Evolutionary conservation across 2,329 filamentous ascomycete genomes (phyloP).

Genomic region (Bipolaris victoriae): DNA sequence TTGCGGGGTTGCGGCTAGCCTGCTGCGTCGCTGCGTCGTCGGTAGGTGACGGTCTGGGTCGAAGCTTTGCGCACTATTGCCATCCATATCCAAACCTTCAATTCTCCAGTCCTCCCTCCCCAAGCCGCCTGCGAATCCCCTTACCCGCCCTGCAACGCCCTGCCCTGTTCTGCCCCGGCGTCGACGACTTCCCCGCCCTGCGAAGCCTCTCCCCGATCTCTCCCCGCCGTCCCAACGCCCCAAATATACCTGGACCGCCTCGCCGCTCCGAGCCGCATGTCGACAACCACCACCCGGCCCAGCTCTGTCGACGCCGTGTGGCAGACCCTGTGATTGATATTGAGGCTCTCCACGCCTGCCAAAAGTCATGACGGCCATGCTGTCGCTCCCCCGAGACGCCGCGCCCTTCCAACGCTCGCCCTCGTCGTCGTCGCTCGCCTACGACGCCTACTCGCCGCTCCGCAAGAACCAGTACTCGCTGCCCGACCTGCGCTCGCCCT

Average conservation of each 20-base stretch:
- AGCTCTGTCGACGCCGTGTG: slow-evolving; percentile 35
- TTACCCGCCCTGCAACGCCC: neutral
- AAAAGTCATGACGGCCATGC: slow-evolving; percentile 48
- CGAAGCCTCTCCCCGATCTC: slow-evolving; percentile 19
- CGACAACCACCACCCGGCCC: slow-evolving; percentile 27
- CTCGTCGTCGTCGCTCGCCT: slow-evolving; percentile 55
- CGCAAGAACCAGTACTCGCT: slow-evolving; percentile 45
- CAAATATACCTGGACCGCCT: slow-evolving; percentile 8
- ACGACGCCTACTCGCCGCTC: slow-evolving; percentile 44
- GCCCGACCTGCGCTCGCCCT: slow-evolving; percentile 46
- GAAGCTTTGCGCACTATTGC: slow-evolving; percentile 14
- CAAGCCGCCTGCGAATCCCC: slow-evolving; percentile 2
- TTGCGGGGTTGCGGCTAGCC: slow-evolving; percentile 11
- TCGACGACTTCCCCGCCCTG: slow-evolving; percentile 15
- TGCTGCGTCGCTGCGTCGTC: slow-evolving; percentile 1
- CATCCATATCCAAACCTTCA: slow-evolving; percentile 10
- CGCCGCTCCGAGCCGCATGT: slow-evolving; percentile 41
- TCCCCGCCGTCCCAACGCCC: slow-evolving; percentile 8
- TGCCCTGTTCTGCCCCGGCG: slow-evolving; percentile 7
- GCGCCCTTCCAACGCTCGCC: slow-evolving; percentile 51
- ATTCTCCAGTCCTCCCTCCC: slow-evolving; percentile 9
- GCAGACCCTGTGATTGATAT: slow-evolving; percentile 31
- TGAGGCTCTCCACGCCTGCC: slow-evolving; percentile 27
- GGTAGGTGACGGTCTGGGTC: slow-evolving; percentile 9
- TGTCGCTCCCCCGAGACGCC: slow-evolving; percentile 41